Evolutionary conservation across 2,329 filamentous ascomycete species (phyloP).

Genomic region (Aureobasidium leucospermi): DNA sequence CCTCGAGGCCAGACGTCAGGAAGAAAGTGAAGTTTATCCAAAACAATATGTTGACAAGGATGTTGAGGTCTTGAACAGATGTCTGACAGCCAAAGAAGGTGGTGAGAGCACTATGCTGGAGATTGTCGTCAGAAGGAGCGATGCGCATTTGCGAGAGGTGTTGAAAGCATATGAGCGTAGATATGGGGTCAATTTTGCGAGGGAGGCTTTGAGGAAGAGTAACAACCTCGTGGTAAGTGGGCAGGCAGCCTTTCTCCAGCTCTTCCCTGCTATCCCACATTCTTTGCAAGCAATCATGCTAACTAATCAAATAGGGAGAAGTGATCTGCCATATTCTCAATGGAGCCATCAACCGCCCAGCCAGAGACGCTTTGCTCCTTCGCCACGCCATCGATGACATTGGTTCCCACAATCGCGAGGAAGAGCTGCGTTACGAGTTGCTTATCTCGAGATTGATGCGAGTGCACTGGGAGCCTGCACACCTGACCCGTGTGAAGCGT

Average conservation of each 20-base stretch:
- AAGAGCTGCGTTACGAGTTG: constrained; percentile 66
- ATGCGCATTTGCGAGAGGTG: constrained; percentile 74
- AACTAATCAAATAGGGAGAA: constrained; percentile 60
- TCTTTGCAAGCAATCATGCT: not conserved
- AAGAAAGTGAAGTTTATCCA: constrained; percentile 59
- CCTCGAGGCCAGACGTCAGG: constrained; percentile 75
- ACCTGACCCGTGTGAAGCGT: constrained; percentile 70
- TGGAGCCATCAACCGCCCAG: constrained; percentile 90
- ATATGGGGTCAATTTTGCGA: constrained; percentile 74
- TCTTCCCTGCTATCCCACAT: not conserved
- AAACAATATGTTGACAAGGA: constrained; percentile 57
- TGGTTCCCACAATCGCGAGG: constrained; percentile 27
- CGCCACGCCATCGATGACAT: constrained; percentile 72
- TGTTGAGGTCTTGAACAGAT: constrained; percentile 62
- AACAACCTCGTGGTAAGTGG: constrained; percentile 80
- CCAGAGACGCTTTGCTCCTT: constrained; percentile 83
- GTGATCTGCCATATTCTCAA: constrained; percentile 92
- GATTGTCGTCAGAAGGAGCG: constrained; percentile 73
- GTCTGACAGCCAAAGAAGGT: constrained; percentile 63
- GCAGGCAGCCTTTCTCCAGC: not conserved
- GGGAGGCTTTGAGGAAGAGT: constrained; percentile 80
- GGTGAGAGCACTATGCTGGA: constrained; percentile 83
- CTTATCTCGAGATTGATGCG: constrained; percentile 82
- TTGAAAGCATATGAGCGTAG: constrained; percentile 66
- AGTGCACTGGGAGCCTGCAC: constrained; percentile 83